Conservation (phyloP, 306 rosid species). For the Psophocarpus tetragonolobus region DNA sequence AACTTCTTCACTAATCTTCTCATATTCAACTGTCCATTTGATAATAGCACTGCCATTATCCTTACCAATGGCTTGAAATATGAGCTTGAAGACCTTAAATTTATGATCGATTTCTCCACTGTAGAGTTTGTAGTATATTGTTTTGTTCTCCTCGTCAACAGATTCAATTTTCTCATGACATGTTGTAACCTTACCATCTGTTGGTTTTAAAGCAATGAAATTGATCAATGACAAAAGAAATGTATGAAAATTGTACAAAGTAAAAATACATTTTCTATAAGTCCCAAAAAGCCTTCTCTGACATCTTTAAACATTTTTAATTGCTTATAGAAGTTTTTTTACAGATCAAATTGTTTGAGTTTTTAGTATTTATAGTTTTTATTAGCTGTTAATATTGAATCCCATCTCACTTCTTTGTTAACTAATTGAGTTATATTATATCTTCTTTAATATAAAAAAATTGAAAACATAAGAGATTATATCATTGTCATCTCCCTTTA, state of each 20-base stretch:
- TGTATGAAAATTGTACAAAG: background rate
- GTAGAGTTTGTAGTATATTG: background rate
- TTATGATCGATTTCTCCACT: background rate
- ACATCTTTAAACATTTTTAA: too few relatives aligned
- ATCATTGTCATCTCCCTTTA: too few relatives aligned
- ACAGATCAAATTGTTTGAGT: too few relatives aligned
- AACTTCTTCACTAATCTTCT: conserved; percentile 18
- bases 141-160: conserved; percentile 6
- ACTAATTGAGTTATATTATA: too few relatives aligned
- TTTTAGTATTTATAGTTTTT: too few relatives aligned
- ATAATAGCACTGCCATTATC: background rate
- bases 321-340: too few relatives aligned
- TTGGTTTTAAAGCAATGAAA: background rate
- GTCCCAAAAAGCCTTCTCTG: too few relatives aligned
- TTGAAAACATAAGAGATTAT: too few relatives aligned
- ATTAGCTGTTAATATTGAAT: too few relatives aligned
- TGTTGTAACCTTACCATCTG: conserved; percentile 26
- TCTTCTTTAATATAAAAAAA: too few relatives aligned
- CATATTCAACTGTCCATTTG: conserved; percentile 39
- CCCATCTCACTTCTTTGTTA: too few relatives aligned
- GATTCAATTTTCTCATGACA: conserved; percentile 12
- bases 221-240: background rate
- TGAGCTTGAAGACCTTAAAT: background rate
- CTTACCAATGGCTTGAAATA: background rate
- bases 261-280: too few relatives aligned